Conservation (phyloP, 305 asterid species). For the Galium porrigens region DNA sequence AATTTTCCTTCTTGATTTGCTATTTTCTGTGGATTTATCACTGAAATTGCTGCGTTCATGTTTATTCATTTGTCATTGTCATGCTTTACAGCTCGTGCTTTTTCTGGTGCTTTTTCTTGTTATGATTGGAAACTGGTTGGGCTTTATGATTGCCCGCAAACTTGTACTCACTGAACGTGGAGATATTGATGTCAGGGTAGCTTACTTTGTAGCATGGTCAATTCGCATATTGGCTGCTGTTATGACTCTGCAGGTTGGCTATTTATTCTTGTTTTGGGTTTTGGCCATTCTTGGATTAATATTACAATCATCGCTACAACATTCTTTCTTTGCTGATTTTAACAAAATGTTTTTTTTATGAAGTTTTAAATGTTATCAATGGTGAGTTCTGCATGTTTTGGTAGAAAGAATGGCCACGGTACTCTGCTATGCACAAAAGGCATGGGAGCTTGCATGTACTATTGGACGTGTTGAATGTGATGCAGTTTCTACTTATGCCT, state of each 20-base stretch:
- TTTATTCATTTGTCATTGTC: constrained; percentile 14
- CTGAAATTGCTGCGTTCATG: neutral
- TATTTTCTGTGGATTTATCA: neutral
- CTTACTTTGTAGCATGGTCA: too few relatives aligned
- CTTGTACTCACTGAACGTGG: constrained; percentile 72
- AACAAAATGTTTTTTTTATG: neutral
- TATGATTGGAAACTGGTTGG: constrained; percentile 79
- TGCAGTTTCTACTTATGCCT: too few relatives aligned
- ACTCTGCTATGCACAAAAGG: too few relatives aligned
- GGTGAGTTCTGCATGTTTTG: too few relatives aligned
- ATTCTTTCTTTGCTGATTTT: neutral
- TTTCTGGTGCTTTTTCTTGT: constrained; percentile 53
- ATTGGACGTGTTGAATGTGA: too few relatives aligned
- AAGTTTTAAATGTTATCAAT: too few relatives aligned
- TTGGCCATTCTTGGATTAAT: neutral
- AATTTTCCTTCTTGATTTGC: neutral
- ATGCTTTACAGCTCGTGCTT: constrained; percentile 42
- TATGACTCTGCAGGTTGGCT: constrained; percentile 67
- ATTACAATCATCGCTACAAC: neutral
- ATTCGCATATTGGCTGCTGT: constrained; percentile 54
- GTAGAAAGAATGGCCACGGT: too few relatives aligned
- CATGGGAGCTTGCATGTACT: too few relatives aligned
- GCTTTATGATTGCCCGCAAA: constrained; percentile 85
- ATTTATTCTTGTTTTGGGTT: neutral
- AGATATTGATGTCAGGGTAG: too few relatives aligned